Evolutionary conservation across 2,329 filamentous ascomycete genomes (phyloP).

Genomic region (Cytospora leucostoma): DNA sequence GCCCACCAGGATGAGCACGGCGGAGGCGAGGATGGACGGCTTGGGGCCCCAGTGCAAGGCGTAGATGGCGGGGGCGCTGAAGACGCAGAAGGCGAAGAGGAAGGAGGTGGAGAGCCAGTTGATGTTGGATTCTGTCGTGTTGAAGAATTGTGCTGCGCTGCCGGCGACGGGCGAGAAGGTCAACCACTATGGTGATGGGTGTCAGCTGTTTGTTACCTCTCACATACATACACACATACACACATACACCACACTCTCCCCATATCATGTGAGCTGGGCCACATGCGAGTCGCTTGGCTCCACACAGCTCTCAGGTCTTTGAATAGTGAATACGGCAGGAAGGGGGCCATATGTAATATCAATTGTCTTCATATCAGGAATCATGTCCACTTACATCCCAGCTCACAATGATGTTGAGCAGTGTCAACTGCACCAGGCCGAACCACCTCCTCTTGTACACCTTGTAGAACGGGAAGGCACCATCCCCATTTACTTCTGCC

Average conservation of each 20-base stretch:
- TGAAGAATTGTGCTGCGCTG: slow-evolving; percentile 73
- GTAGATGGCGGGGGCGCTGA: slow-evolving; percentile 73
- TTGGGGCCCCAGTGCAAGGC: slow-evolving; percentile 80
- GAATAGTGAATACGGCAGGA: neutral
- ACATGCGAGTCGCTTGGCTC: neutral
- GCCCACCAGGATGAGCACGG: slow-evolving; percentile 73
- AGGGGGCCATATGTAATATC: neutral
- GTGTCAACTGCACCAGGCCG: slow-evolving; percentile 76
- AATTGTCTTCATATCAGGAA: neutral
- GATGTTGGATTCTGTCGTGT: slow-evolving; percentile 71
- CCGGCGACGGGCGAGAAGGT: slow-evolving; percentile 84
- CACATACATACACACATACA: neutral
- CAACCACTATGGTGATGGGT: slow-evolving; percentile 68
- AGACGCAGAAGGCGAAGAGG: slow-evolving; percentile 77
- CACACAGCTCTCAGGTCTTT: neutral
- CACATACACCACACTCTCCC: neutral
- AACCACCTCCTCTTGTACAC: slow-evolving; percentile 86
- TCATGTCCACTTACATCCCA: slow-evolving; percentile 78
- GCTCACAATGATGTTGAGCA: slow-evolving; percentile 90
- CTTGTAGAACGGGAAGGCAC: slow-evolving; percentile 33
- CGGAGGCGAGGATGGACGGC: slow-evolving; percentile 71
- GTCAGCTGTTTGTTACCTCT: slow-evolving; percentile 10
- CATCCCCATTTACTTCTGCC: slow-evolving; percentile 14
- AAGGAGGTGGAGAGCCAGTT: slow-evolving; percentile 94
- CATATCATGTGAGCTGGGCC: neutral